Base-by-base conservation (phyloP, 106 monocot genomes). In the Gastrodia elata region DNA sequence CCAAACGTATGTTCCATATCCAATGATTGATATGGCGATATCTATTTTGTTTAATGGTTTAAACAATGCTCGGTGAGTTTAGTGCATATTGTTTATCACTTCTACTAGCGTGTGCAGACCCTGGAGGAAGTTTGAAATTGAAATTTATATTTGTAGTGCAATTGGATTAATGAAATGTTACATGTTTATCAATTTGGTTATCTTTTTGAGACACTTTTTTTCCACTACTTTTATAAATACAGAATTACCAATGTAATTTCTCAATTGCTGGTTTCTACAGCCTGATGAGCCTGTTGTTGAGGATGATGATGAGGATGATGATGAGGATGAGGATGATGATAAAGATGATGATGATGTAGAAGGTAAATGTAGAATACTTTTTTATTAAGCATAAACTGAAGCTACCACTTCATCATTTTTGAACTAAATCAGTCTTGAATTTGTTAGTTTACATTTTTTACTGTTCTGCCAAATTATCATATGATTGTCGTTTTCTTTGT, bases 221-320 rank as follows among this genome's bases (percentile, higher is more conserved):
- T 30, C 30, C 32, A 10, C 11, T 24, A 3, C 36, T n/a, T 67
- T 67, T 3, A 14, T 18, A 37, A 37, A 20, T 67, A 15, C 26
- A 33, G 14, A 64, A 34, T 64, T 64, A 9, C 34, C n/a, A 68
- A 67, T 35, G 20, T 39, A 40, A 69, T 24, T 69, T 69, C 40
- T 41, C 18, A 39, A 40, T 25, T 40, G n/a, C 11, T 69, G 13
- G 25, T 25, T 40, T 40, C 40, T 41, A 26, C 26, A 69, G 69
- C 40, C 15, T 69, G 40, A 69, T 69, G 69, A 41, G 69, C 69
- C 69, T 69, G 40, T 69, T 69, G 40, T 69, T 69, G 69, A 69
- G 69, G 69, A 69, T 69, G 69, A 69, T 39, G 69, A 69, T 41
- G 69, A 69, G 2, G 69, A 69, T 2, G 69, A 69, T 25, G 69